These are phyloP conservation scores for Coniochaeta sp. DNA, from an alignment of 2,329 filamentous ascomycete species.

Conservation along the genomic window DNA sequence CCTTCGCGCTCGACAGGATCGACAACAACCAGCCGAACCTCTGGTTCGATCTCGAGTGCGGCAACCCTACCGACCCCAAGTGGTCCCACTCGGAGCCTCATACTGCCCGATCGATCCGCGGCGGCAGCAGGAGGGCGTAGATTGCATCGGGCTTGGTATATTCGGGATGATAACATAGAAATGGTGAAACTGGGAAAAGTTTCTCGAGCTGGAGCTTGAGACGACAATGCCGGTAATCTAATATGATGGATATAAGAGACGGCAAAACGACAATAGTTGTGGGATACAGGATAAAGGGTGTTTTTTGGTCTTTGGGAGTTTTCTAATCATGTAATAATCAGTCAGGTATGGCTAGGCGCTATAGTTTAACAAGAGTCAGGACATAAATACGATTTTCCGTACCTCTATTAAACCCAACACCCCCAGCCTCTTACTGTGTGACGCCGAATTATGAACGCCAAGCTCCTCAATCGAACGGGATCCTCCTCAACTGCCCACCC, in stretches of 20 bases:
- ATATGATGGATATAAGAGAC: background rate
- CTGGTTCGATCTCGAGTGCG: slow-evolving; percentile 29
- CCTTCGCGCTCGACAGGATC: slow-evolving; percentile 19
- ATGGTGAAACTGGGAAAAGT: background rate
- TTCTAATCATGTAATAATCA: background rate
- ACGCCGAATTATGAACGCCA: background rate
- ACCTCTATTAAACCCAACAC: background rate
- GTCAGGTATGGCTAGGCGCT: background rate
- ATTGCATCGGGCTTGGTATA: background rate
- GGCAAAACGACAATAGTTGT: background rate
- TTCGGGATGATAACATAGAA: background rate
- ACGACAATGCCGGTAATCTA: background rate
- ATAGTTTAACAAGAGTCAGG: background rate
- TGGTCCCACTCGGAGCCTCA: slow-evolving; percentile 10
- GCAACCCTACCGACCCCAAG: slow-evolving; percentile 19
- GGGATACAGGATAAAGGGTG: background rate
- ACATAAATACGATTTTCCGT: background rate
- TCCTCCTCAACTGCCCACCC: slow-evolving; percentile 56
- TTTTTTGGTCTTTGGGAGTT: background rate
- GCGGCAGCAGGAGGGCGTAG: background rate
- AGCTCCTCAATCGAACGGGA: slow-evolving; percentile 68
- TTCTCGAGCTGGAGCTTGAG: background rate
- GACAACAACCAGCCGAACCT: slow-evolving; percentile 18
- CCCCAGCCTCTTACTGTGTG: background rate
- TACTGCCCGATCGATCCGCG: background rate